A percentile compares a stretch with the other conserved stretches of the same genome.
These are phyloP conservation scores for Phytophthora tubulina DNA, from an alignment of 352 stramenopile species.

Conservation along the genomic window DNA sequence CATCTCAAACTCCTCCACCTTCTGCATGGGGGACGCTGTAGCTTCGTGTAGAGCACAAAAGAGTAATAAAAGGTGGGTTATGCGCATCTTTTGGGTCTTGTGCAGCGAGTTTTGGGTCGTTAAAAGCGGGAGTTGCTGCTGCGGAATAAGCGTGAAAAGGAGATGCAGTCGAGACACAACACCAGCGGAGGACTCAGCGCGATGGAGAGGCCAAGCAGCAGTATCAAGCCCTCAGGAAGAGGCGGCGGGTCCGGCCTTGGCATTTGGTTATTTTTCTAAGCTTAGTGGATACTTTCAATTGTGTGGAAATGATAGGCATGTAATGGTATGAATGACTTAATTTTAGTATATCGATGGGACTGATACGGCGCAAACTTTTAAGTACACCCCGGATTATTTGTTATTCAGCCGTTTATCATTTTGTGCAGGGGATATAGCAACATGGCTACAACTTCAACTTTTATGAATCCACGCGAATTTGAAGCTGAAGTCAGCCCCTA, in stretches of 20 bases:
- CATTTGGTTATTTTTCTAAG: constrained; percentile 24
- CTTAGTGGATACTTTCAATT: constrained; percentile 31
- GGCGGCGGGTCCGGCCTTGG: constrained; percentile 7
- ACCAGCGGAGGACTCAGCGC: constrained; percentile 38
- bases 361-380: constrained; percentile 23
- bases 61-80: constrained; percentile 15
- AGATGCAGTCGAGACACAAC: constrained; percentile 38
- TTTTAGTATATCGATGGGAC: background rate
- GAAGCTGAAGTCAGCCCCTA: constrained; percentile 43
- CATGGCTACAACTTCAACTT: constrained; percentile 16
- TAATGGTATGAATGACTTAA: background rate
- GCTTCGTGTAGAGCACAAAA: constrained; percentile 12
- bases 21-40: constrained; percentile 5
- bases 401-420: constrained; percentile 2
- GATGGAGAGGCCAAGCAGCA: constrained; percentile 39
- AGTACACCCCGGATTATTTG: background rate
- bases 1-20: constrained; percentile 38
- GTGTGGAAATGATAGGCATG: constrained; percentile 18
- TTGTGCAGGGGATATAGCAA: constrained; percentile 10
- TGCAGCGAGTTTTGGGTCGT: constrained; percentile 4
- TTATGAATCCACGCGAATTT: constrained; percentile 33
- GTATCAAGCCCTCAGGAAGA: constrained; percentile 31
- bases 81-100: constrained; percentile 24
- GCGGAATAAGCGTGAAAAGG: constrained; percentile 4
- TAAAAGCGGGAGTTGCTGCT: constrained; percentile 16